These are phyloP conservation scores for Tetrapisispora nanseiensis DNA, from an alignment of 805 yeast genomes.

Conservation along the genomic window DNA sequence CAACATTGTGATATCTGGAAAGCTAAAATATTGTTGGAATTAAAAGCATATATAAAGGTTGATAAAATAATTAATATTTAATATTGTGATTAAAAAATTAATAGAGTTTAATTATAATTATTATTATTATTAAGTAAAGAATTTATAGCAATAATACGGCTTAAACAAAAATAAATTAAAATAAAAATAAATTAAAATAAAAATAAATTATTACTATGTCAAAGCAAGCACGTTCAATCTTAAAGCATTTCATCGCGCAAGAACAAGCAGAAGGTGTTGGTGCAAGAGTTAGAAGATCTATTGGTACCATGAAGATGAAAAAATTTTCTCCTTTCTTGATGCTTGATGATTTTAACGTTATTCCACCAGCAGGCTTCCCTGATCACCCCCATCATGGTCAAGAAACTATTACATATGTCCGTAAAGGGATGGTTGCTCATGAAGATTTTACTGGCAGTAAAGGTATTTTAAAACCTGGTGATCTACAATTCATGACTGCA, in stretches of 20 bases:
- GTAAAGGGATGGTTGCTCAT: conserved; percentile 62
- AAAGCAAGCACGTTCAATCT: conserved; percentile 33
- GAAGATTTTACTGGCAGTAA: conserved; percentile 82
- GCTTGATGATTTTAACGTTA: conserved; percentile 67
- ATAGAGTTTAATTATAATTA: too few species aligned
- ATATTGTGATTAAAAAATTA: too few species aligned
- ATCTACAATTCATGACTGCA: conserved; percentile 89
- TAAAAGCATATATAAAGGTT: too few species aligned
- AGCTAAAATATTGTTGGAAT: too few species aligned
- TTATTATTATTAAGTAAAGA: too few species aligned
- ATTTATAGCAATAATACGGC: too few species aligned
- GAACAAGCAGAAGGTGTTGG: conserved; percentile 83
- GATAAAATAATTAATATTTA: too few species aligned
- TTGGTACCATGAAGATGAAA: conserved; percentile 58
- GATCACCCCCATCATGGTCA: conserved; percentile 80
- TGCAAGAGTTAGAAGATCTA: conserved; percentile 74
- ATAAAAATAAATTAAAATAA: not conserved
- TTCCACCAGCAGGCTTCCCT: conserved; percentile 65
- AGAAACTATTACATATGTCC: conserved; percentile 64
- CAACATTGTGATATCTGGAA: too few species aligned
- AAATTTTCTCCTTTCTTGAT: conserved; percentile 75
- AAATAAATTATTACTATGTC: not conserved
- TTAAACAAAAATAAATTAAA: too few species aligned
- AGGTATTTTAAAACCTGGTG: conserved; percentile 72
- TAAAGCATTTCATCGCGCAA: conserved; percentile 44